A percentile compares a stretch with the other conserved stretches of the same genome.
Evolutionary conservation across 2,329 filamentous ascomycete species (phyloP).

Genomic region (Phoma sp.): DNA sequence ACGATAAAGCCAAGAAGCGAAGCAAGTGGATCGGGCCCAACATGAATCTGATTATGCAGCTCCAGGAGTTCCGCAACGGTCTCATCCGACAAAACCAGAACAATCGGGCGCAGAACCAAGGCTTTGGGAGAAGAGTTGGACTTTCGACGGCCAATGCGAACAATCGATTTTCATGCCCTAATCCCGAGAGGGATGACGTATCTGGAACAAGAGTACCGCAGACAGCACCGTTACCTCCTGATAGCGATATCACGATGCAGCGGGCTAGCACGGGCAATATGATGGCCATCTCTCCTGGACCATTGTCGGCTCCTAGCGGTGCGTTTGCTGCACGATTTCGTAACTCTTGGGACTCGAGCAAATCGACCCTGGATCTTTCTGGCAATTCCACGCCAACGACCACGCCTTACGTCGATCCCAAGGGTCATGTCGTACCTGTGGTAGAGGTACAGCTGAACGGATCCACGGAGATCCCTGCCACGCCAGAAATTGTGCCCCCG

Average conservation of each 20-base stretch:
- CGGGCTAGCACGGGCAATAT: conserved; percentile 54
- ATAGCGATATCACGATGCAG: conserved; percentile 56
- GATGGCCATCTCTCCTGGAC: conserved; percentile 51
- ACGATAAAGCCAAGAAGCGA: conserved; percentile 78
- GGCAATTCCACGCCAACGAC: conserved; percentile 37
- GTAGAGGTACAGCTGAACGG: conserved; percentile 42
- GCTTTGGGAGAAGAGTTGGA: conserved; percentile 42
- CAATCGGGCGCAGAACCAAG: conserved; percentile 39
- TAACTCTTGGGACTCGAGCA: conserved; percentile 49
- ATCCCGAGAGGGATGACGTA: conserved; percentile 39
- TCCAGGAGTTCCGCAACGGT: conserved; percentile 74
- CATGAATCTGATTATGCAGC: conserved; percentile 89
- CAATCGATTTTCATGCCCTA: conserved; percentile 35
- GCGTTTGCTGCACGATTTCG: conserved; percentile 46
- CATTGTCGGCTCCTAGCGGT: conserved; percentile 48
- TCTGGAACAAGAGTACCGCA: conserved; percentile 45
- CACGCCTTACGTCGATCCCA: conserved; percentile 46
- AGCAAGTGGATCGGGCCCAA: conserved; percentile 90
- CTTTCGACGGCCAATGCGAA: conserved; percentile 32
- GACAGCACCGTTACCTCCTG: conserved; percentile 48
- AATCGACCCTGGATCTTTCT: conserved; percentile 42
- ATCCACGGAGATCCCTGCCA: conserved; percentile 6
- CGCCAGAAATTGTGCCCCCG: conserved; percentile 19
- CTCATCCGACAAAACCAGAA: conserved; percentile 47
- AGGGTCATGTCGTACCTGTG: conserved; percentile 45